Conservation (phyloP, 2,329 filamentous ascomycete genomes). For the Lachnum nothofagi region DNA sequence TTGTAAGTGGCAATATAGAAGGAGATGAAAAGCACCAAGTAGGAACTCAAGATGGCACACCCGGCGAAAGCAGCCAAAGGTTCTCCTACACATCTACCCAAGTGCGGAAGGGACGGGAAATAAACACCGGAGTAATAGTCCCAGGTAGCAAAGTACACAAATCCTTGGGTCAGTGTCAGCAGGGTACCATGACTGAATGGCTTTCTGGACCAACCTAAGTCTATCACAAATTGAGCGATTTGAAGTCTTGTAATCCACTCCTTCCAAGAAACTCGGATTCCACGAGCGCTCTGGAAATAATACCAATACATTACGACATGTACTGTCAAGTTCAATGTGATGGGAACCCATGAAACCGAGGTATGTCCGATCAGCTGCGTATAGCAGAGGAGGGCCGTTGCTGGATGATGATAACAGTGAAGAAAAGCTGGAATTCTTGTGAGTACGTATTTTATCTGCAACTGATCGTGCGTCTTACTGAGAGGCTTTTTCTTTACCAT, state of each 20-base stretch:
- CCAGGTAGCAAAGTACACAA: constrained; percentile 28
- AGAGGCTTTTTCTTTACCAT: constrained; percentile 31
- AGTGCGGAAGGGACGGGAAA: constrained; percentile 20
- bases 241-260: constrained; percentile 29
- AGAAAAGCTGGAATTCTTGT: constrained; percentile 21
- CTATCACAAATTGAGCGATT: constrained; percentile 30
- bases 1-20: constrained; percentile 29
- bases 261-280: constrained; percentile 28
- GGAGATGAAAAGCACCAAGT: constrained; percentile 27
- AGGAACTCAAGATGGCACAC: constrained; percentile 23
- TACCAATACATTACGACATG: constrained; percentile 33
- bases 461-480: constrained; percentile 15
- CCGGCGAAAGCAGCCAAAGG: constrained; percentile 25
- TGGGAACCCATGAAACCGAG: constrained; percentile 30
- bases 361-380: constrained; percentile 27
- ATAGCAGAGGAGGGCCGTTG: constrained; percentile 29
- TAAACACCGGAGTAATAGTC: constrained; percentile 25
- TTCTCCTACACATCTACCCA: constrained; percentile 26
- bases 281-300: constrained; percentile 30
- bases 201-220: constrained; percentile 16
- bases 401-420: constrained; percentile 30
- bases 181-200: not conserved
- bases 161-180: constrained; percentile 13
- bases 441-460: not conserved
- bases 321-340: constrained; percentile 28